phyloP scores from a whole-genome alignment of 1,284 basidiomycete species.

The Spongiforma sp. region DNA sequence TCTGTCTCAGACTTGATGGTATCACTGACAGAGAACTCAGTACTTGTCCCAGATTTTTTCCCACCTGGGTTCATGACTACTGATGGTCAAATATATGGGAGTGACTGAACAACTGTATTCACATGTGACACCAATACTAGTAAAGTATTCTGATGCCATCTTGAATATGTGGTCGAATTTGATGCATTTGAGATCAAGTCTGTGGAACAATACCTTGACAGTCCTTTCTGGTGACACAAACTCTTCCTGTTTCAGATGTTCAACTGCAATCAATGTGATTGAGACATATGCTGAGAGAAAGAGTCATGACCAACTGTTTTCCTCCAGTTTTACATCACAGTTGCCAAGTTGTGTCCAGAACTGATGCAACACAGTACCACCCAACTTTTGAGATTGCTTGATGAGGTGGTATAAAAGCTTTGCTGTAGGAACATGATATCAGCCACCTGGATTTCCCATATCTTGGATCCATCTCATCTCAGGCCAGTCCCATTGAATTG shows the following conservation, averaged over 20 bases:
- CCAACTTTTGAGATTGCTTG: neutral
- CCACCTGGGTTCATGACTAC: neutral
- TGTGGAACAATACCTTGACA: neutral
- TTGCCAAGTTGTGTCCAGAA: neutral
- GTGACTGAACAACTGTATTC: neutral
- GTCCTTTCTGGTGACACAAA: neutral
- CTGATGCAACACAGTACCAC: neutral
- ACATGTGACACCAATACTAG: neutral
- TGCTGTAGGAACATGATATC: neutral
- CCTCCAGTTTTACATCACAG: neutral
- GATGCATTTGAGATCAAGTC: neutral
- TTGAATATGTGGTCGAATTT: neutral
- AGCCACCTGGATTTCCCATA: neutral
- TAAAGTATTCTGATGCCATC: neutral
- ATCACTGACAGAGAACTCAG: neutral
- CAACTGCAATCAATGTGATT: neutral
- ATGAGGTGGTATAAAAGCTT: neutral
- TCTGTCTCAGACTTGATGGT: neutral
- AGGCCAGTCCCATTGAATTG: neutral
- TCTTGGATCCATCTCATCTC: neutral
- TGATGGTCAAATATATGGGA: neutral
- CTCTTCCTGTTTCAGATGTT: neutral
- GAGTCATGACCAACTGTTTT: neutral
- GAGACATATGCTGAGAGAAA: neutral
- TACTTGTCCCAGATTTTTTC: neutral